phyloP scores from a whole-genome alignment of 2,329 filamentous ascomycete species.

The Curvularia eragrostidis region DNA sequence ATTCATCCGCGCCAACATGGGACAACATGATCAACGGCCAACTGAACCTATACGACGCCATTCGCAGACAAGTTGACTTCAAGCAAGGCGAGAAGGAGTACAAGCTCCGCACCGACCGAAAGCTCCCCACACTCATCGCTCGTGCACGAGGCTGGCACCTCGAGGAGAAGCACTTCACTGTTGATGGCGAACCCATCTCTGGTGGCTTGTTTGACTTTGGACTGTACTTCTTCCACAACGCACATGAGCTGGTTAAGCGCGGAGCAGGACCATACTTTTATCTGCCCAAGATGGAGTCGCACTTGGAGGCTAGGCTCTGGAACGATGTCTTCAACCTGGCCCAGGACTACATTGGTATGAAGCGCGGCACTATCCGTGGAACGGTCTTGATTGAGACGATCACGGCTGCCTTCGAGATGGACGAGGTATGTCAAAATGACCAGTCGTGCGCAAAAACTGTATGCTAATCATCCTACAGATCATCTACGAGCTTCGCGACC shows the following conservation, averaged over 20 bases:
- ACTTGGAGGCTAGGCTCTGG: conserved; percentile 96
- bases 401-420: conserved; percentile 98
- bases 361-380: conserved; percentile 87
- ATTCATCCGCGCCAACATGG: conserved; percentile 96
- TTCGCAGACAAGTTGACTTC: conserved; percentile 93
- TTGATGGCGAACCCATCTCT: conserved; percentile 94
- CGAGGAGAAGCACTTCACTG: conserved; percentile 96
- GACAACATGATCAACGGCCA: conserved; percentile 99
- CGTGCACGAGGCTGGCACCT: conserved; percentile 97
- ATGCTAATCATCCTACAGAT: conserved; percentile 61
- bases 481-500: conserved; percentile 97
- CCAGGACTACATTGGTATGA: conserved; percentile 91
- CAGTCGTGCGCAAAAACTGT: not conserved
- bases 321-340: conserved; percentile 97
- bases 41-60: conserved; percentile 95
- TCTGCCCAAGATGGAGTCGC: conserved; percentile 96
- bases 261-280: conserved; percentile 97
- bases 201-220: conserved; percentile 95
- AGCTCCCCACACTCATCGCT: conserved; percentile 87
- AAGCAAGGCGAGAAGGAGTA: conserved; percentile 95
- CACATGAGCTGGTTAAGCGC: conserved; percentile 80
- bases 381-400: conserved; percentile 99
- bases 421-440: conserved; percentile 65
- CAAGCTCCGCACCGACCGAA: conserved; percentile 91
- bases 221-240: conserved; percentile 99